phyloP scores from a whole-genome alignment of 257 asterid species.

The Petrea volubilis region DNA sequence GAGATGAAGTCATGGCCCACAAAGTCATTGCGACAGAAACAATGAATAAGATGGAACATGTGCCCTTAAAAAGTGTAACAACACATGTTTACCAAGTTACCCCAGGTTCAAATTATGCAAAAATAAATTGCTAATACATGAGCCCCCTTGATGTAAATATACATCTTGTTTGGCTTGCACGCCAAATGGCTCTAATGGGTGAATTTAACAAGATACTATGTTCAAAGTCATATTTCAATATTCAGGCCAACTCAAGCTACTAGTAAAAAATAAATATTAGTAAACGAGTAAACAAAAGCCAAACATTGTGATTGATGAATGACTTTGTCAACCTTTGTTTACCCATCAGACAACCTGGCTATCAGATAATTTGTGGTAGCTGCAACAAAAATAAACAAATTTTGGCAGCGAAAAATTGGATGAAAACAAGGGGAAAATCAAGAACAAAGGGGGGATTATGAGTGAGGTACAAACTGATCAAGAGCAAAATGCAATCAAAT shows the following conservation, averaged over 20 bases:
- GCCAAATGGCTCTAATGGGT: not conserved
- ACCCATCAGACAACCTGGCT: constrained; percentile 43
- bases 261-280: not conserved
- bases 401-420: not conserved
- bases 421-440: constrained; percentile 26
- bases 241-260: not conserved
- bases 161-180: not conserved
- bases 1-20: not conserved
- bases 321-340: constrained; percentile 44
- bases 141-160: not conserved
- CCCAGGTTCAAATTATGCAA: not conserved
- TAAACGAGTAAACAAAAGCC: not conserved
- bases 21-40: not conserved
- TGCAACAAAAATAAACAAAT: not conserved
- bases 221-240: not conserved
- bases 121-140: not conserved
- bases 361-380: not conserved
- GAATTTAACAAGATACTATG: not conserved
- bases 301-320: constrained; percentile 25
- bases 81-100: not conserved
- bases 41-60: not conserved
- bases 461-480: constrained; percentile 7
- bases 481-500: constrained; percentile 45
- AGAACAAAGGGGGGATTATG: not conserved
- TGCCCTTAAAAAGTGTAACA: not conserved